A percentile compares a stretch with the other conserved stretches of the same genome.
Evolutionary conservation across 106 monocot species (phyloP).

Genomic region (Chionographis japonica): DNA sequence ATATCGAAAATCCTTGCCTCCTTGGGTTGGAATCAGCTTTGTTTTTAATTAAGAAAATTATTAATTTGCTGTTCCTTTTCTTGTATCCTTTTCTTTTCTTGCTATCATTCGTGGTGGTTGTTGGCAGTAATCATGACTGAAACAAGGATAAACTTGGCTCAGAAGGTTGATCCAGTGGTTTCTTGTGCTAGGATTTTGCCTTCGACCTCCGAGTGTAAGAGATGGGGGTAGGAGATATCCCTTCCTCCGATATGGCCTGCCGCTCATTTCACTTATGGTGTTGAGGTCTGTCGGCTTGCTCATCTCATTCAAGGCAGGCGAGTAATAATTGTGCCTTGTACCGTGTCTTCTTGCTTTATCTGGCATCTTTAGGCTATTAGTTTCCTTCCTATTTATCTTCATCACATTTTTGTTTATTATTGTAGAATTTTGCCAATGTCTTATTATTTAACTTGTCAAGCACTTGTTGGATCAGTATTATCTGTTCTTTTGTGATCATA

Average conservation of each 20-base stretch:
- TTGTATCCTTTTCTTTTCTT: too few relatives aligned
- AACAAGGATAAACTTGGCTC: slow-evolving; percentile 7
- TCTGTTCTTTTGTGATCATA: too few relatives aligned
- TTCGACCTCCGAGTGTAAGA: slow-evolving; percentile 60
- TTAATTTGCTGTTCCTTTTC: too few relatives aligned
- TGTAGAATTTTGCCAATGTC: too few relatives aligned
- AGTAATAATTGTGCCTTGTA: slow-evolving; percentile 10
- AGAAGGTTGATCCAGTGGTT: slow-evolving; percentile 15
- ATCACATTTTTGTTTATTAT: not conserved
- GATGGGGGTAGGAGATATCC: slow-evolving; percentile 83
- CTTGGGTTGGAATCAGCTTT: too few relatives aligned
- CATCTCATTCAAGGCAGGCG: slow-evolving; percentile 87
- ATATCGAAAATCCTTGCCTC: too few relatives aligned
- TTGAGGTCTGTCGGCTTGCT: slow-evolving; percentile 74
- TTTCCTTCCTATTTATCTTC: not conserved
- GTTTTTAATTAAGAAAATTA: too few relatives aligned
- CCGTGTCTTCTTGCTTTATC: not conserved
- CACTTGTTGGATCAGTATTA: too few relatives aligned
- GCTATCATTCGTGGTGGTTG: too few relatives aligned
- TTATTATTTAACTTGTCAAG: too few relatives aligned
- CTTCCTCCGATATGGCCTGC: slow-evolving; percentile 78
- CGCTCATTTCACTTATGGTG: slow-evolving; percentile 75
- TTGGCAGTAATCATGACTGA: slow-evolving; percentile 7
- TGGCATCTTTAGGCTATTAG: not conserved
- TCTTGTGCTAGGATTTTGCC: slow-evolving; percentile 22